A percentile compares a stretch with the other conserved stretches of the same genome.
These are phyloP conservation scores for Capsicum rhomboideum DNA, from an alignment of 257 asterid species.

Conservation along the genomic window DNA sequence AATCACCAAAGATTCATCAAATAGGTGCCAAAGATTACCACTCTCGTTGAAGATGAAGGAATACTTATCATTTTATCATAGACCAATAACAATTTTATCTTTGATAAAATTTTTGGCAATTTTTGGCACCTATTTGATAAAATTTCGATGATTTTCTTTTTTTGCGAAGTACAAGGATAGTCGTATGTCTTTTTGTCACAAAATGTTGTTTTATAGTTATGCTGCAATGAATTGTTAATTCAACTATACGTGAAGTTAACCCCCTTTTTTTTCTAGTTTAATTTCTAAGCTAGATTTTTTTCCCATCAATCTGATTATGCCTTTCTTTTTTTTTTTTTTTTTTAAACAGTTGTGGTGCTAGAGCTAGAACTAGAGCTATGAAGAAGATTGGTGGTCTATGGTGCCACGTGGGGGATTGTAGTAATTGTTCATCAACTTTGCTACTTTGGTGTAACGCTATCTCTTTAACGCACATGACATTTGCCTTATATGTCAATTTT, in stretches of 20 bases:
- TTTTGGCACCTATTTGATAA: not conserved
- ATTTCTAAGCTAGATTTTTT: not conserved
- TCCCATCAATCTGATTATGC: not conserved
- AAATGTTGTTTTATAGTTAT: not conserved
- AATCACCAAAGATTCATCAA: not conserved
- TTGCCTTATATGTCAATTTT: conserved; percentile 7
- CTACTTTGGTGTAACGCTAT: not conserved
- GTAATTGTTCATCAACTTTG: not conserved
- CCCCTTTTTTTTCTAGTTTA: not conserved
- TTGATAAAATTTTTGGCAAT: not conserved
- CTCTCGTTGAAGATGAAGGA: not conserved
- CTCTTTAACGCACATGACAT: not conserved
- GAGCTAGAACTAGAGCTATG: conserved; percentile 32
- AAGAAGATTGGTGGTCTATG: conserved; percentile 6
- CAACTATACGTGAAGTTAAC: not conserved
- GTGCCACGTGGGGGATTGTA: not conserved
- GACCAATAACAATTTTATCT: no score
- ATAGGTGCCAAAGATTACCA: not conserved
- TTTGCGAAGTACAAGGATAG: not conserved
- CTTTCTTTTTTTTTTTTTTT: no score
- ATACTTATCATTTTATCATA: not conserved
- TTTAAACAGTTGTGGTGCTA: conserved; percentile 63
- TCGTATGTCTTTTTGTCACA: not conserved
- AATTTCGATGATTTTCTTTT: not conserved
- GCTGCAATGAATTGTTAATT: not conserved